Evolutionary conservation across 1,139 yeast genomes (phyloP).

Genomic region (Yamadazyma buinensis): DNA sequence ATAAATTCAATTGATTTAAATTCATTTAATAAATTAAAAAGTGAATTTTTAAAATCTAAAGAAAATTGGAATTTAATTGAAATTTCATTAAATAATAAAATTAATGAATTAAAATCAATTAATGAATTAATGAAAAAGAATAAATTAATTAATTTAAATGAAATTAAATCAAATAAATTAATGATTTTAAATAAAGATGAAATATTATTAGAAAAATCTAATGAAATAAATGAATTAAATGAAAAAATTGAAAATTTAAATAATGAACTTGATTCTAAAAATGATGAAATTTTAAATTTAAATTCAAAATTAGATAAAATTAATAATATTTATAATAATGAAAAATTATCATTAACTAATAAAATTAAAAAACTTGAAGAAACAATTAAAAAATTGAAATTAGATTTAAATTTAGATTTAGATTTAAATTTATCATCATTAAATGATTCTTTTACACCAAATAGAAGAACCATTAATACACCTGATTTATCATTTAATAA

Average conservation of each 20-base stretch:
- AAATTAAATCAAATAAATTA: constrained; percentile 23
- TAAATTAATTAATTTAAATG: constrained; percentile 27
- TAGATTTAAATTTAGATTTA: too few relatives aligned
- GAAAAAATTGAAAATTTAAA: constrained; percentile 30
- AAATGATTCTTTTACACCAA: too few relatives aligned
- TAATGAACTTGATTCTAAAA: constrained; percentile 6
- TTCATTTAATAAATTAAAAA: constrained; percentile 53
- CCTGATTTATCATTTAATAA: neutral
- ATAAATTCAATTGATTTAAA: neutral
- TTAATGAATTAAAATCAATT: constrained; percentile 40
- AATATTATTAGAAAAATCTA: constrained; percentile 16
- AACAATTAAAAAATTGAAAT: constrained; percentile 4
- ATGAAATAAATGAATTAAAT: constrained; percentile 28
- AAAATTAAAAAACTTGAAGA: constrained; percentile 26
- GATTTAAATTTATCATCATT: too few relatives aligned
- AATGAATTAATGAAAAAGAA: constrained; percentile 33
- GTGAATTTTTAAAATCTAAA: constrained; percentile 63
- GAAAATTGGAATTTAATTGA: constrained; percentile 68
- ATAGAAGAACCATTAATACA: neutral
- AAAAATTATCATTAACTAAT: constrained; percentile 24
- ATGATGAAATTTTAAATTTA: constrained; percentile 1
- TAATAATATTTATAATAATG: constrained; percentile 25
- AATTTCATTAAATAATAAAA: constrained; percentile 43
- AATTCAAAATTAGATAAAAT: constrained; percentile 11
- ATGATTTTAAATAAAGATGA: constrained; percentile 23